These are phyloP conservation scores for Tephrocybe sp. DNA, from an alignment of 768 basidiomycete species.

Conservation along the genomic window DNA sequence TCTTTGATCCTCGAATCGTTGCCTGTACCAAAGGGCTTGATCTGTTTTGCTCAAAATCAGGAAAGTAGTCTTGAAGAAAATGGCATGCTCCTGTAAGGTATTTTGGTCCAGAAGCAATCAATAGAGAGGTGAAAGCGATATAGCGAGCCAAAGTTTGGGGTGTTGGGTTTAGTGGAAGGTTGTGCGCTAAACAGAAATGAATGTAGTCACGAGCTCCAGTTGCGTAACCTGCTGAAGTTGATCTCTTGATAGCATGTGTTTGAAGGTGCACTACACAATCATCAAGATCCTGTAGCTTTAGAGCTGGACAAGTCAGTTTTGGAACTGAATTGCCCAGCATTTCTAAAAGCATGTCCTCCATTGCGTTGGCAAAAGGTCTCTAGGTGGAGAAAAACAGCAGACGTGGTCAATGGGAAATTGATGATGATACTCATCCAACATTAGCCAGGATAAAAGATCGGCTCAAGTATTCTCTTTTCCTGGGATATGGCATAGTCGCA, in stretches of 20 bases:
- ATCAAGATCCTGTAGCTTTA: slow-evolving; percentile 17
- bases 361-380: slow-evolving; percentile 17
- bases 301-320: slow-evolving; percentile 5
- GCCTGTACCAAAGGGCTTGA: slow-evolving; percentile 17
- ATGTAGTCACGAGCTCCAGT: slow-evolving; percentile 22
- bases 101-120: slow-evolving; percentile 13
- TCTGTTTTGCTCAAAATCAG: slow-evolving; percentile 21
- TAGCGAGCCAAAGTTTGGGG: slow-evolving; percentile 18
- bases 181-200: slow-evolving; percentile 15
- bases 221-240: slow-evolving; percentile 14
- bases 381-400: slow-evolving; percentile 18
- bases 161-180: slow-evolving; percentile 19
- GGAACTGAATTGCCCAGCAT: slow-evolving; percentile 12
- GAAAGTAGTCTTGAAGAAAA: slow-evolving; percentile 21
- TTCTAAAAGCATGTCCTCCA: slow-evolving; percentile 21
- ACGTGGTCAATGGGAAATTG: slow-evolving; percentile 17
- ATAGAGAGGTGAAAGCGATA: slow-evolving; percentile 14
- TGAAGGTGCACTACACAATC: slow-evolving; percentile 15
- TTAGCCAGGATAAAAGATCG: slow-evolving; percentile 17
- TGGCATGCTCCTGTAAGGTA: slow-evolving; percentile 25
- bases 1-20: slow-evolving; percentile 18
- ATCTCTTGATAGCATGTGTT: slow-evolving; percentile 20
- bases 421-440: slow-evolving; percentile 16
- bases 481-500: slow-evolving; percentile 16
- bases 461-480: slow-evolving; percentile 17